Base-by-base conservation (phyloP, 169 alveolate genomes). In the Eimeria maxima region DNA sequence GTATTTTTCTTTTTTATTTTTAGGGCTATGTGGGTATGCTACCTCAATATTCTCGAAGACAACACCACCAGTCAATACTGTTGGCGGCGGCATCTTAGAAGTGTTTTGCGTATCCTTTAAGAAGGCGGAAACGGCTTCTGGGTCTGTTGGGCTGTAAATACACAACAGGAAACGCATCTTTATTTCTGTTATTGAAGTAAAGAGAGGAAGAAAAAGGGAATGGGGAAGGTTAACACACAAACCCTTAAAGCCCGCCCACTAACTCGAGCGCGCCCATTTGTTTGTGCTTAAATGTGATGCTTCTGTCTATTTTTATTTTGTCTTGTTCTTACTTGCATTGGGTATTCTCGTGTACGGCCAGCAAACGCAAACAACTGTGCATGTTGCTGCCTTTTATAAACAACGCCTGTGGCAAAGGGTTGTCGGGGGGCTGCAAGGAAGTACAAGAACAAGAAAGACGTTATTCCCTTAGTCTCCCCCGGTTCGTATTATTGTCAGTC, bases 361-460 rank as follows among this genome's bases (percentile, higher is more conserved):
- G 44, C 24, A 92, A 91, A 6, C 91, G 80, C 65, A 92, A 67
- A 57, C 95, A 92, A 67, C 91, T 76, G 91, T 78, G 90, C 86
- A 92, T 45, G 44, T 92, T 92, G 47, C 69, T 92, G 22, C 95
- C 95, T n/a, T 60, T 60, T 22, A 92, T 57, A 76, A 92, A 65
- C 53, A 92, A 91, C 8, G 95, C 91, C 71, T 92, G 95, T 2
- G 95, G 95, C 16, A 92, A 27, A 3, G 95, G 95, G 27, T 78
- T 69, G 47, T 24, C 63, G 5, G 95, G 55, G 33, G 95, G 60
- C 95, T 92, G 95, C 11, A 38, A 60, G 57, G 20, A 38, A 24
- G 22, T 24, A 60, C 6, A 44, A 22, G 47, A 47, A 81, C 0
- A 20, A 60, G 18, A 60, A 60, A 60, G 8, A 60, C 38, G 38